phyloP scores from a whole-genome alignment of 1,139 yeast genomes.

The Candida sp. region DNA sequence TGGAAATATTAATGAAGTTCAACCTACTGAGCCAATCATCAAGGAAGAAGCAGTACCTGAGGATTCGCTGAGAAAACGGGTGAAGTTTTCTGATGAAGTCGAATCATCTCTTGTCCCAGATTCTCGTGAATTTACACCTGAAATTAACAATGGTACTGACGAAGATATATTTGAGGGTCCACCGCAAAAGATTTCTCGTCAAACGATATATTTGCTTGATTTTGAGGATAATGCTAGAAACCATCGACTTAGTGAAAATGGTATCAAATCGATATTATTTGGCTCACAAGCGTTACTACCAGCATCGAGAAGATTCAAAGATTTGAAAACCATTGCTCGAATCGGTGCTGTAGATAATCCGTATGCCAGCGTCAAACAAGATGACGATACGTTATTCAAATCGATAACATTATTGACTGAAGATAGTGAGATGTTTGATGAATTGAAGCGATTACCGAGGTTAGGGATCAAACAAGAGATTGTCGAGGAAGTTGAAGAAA shows the following conservation, averaged over 20 bases:
- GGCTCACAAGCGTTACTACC: slow-evolving; percentile 59
- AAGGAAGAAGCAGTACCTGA: slow-evolving; percentile 3
- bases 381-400: slow-evolving; percentile 32
- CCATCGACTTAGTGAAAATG: slow-evolving; percentile 16
- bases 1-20: slow-evolving; percentile 3
- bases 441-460: slow-evolving; percentile 54
- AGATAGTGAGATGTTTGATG: slow-evolving; percentile 43
- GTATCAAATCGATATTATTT: slow-evolving; percentile 46
- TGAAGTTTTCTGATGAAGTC: slow-evolving; percentile 28
- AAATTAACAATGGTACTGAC: slow-evolving; percentile 7
- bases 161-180: slow-evolving; percentile 59
- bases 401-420: slow-evolving; percentile 33
- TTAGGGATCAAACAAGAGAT: slow-evolving; percentile 60
- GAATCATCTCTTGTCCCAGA: slow-evolving; percentile 5
- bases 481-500: slow-evolving; percentile 39
- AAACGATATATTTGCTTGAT: slow-evolving; percentile 45
- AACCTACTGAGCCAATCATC: neutral
- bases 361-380: slow-evolving; percentile 29
- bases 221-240: slow-evolving; percentile 31
- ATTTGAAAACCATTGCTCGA: slow-evolving; percentile 51
- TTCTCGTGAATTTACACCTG: slow-evolving; percentile 6
- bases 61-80: slow-evolving; percentile 13
- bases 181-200: slow-evolving; percentile 51
- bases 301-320: slow-evolving; percentile 50
- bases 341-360: slow-evolving; percentile 45